These are phyloP conservation scores for Blastocystis sp. DNA, from an alignment of 352 stramenopile species.

Conservation along the genomic window DNA sequence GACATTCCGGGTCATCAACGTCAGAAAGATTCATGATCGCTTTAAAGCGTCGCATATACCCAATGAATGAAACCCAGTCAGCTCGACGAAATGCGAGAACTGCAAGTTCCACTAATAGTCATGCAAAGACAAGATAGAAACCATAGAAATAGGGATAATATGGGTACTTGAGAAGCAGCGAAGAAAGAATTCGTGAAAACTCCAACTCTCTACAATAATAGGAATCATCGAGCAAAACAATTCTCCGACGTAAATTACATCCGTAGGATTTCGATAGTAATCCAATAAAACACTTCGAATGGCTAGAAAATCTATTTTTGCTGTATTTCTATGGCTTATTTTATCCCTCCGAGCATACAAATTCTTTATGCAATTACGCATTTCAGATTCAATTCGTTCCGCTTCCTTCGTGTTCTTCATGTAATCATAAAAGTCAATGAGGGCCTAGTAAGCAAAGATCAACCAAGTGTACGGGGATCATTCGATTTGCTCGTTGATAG, in stretches of 20 bases:
- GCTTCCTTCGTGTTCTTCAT: background rate
- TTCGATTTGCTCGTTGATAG: background rate
- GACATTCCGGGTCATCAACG: background rate
- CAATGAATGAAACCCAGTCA: background rate
- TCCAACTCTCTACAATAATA: background rate
- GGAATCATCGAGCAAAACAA: background rate
- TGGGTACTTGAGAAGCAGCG: background rate
- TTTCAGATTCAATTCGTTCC: background rate
- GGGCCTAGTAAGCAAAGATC: background rate
- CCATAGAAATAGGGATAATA: constrained; percentile 29
- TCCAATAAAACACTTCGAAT: background rate
- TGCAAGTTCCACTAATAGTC: background rate
- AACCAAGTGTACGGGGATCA: background rate
- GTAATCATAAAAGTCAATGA: constrained; percentile 18
- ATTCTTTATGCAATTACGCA: background rate
- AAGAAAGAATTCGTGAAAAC: background rate
- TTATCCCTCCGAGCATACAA: background rate
- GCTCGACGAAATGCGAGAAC: background rate
- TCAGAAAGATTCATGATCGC: background rate
- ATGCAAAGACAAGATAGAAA: background rate
- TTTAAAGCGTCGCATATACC: constrained; percentile 2
- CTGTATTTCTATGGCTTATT: background rate
- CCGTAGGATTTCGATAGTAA: background rate
- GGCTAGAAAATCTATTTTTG: constrained; percentile 23
- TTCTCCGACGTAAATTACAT: background rate